Percentiles rank a stretch among this genome's conserved stretches.
Evolutionary conservation across 306 rosid species (phyloP).

Genomic region (Cicer judaicum): DNA sequence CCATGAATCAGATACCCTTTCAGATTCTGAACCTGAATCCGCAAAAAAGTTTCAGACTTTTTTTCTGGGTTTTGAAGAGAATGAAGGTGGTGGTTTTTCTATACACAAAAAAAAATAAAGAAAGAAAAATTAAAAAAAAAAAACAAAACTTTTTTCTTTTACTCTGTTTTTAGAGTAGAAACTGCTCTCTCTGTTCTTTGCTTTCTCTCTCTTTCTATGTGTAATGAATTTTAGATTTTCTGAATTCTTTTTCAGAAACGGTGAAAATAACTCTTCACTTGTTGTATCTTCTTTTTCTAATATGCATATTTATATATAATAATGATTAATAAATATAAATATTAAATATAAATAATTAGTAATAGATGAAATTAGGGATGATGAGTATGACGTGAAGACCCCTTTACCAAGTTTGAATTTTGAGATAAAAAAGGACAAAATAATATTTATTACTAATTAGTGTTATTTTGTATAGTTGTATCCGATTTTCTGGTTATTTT

Average conservation of each 20-base stretch:
- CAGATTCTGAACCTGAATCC: neutral
- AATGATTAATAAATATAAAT: conserved; percentile 12
- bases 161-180: conserved; percentile 1
- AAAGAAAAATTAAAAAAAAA: neutral
- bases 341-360: neutral
- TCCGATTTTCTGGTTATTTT: conserved; percentile 37
- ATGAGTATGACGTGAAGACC: neutral
- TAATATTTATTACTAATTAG: conserved; percentile 33
- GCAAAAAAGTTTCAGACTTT: neutral
- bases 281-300: neutral
- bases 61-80: neutral
- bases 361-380: neutral
- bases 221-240: conserved; percentile 36
- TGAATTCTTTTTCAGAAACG: conserved; percentile 15
- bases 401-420: conserved; percentile 7
- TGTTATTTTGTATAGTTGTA: neutral
- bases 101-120: neutral
- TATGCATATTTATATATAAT: neutral
- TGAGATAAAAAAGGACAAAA: conserved; percentile 39
- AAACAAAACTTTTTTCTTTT: conserved; percentile 26
- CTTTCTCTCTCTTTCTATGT: neutral
- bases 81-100: conserved; percentile 4
- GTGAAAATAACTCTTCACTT: conserved; percentile 26
- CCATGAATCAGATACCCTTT: conserved; percentile 46
- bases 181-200: conserved; percentile 10